Base-by-base conservation (phyloP, 176 grass and related monocot genomes). In the Ensete glaucum region DNA sequence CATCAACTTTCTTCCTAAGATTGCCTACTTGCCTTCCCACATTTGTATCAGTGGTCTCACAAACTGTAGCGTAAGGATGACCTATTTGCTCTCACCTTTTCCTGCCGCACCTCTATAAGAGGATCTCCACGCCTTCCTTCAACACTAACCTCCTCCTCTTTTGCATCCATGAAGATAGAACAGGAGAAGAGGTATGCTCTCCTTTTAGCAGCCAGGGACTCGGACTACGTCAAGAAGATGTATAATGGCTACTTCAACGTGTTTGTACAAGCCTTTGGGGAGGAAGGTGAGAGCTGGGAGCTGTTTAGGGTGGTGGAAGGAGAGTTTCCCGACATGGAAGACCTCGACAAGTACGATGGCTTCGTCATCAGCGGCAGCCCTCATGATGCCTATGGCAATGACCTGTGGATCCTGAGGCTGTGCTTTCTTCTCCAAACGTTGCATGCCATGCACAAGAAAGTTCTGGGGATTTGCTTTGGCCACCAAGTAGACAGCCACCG, bases 291-390 rank as follows among this genome's bases (percentile, higher is more conserved):
- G 70, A 29, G 2, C 14, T 98, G 94, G 94, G 94, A 93, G 64
- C 13, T 93, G 74, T 98, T 85, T 51, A 77, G 94, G 9, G 88
- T 85, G 25, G 69, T 98, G n/a, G 90, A 93, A 22, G 90, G 88
- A 1, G 86, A 98, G 64, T 82, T 98, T 27, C 94, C 94, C 0
- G 53, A 9, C 8, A 9, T 48, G 13, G 88, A 62, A 11, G 82
- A 89, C 13, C 23, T 93, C 6, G 15, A 19, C 0, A 1, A 53
- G 8, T 98, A 98, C 53, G 86, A 91, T 14, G 88, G 90, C 15
- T 98, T 98, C 74, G 84, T 98, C 77, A 88, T 98, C 83, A 98
- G 94, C 49, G 90, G 94, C 49, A 98, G 94, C 74, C 86, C 90
- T 0, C 34, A 93, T 53, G 88, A 93, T 75, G 94, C 94, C 11